Evolutionary conservation across 2,329 filamentous ascomycete genomes (phyloP).

Genomic region (Scolecobasidium constrictum): DNA sequence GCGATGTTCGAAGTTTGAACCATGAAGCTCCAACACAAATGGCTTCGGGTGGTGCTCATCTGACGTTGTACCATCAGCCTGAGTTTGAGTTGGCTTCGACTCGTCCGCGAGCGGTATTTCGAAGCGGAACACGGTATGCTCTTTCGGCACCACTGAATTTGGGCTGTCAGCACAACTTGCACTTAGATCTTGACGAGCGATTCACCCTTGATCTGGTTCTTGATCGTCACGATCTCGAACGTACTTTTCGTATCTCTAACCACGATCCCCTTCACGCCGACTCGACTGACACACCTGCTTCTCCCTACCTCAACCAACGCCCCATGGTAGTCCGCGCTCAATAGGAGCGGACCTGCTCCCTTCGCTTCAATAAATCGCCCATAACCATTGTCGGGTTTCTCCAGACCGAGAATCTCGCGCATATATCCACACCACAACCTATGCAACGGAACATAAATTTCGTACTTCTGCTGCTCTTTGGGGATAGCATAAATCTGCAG

Average conservation of each 20-base stretch:
- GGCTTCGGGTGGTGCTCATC: background rate
- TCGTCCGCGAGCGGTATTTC: constrained; percentile 43
- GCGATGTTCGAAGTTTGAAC: constrained; percentile 4
- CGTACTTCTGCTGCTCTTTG: constrained; percentile 56
- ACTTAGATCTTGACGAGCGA: too few relatives aligned
- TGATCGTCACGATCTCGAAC: constrained; percentile 70
- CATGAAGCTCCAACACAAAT: constrained; percentile 9
- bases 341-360: constrained; percentile 60
- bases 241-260: constrained; percentile 79
- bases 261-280: constrained; percentile 78
- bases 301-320: constrained; percentile 73
- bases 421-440: constrained; percentile 77
- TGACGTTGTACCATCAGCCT: background rate
- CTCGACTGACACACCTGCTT: constrained; percentile 68
- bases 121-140: constrained; percentile 76
- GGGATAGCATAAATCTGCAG: constrained; percentile 67
- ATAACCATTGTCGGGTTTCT: constrained; percentile 9
- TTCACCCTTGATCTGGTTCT: constrained; percentile 57
- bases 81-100: background rate
- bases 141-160: constrained; percentile 76
- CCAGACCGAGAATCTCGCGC: constrained; percentile 47
- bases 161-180: too few relatives aligned
- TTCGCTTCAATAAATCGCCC: constrained; percentile 39
- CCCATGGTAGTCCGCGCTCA: constrained; percentile 83
- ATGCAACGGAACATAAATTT: constrained; percentile 67